Evolutionary conservation across 2,329 filamentous ascomycete genomes (phyloP).

Genomic region (Pleurostoma richardsiae): DNA sequence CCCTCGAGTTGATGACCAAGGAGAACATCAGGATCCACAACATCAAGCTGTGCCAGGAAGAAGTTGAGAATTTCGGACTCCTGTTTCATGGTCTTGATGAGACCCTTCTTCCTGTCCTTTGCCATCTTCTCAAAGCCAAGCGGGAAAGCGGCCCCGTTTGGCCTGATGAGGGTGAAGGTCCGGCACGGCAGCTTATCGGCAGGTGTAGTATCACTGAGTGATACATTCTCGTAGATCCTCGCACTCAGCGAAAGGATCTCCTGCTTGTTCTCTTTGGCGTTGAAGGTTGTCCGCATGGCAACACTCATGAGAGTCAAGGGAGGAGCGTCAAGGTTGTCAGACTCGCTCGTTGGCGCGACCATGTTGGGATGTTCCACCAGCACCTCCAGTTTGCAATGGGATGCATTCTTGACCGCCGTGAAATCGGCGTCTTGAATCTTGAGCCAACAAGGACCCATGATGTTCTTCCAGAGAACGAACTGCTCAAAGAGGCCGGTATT

Average conservation of each 20-base stretch:
- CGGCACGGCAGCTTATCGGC: slow-evolving; percentile 85
- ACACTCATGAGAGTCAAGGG: slow-evolving; percentile 96
- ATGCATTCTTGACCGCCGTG: slow-evolving; percentile 79
- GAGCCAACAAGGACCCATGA: slow-evolving; percentile 98
- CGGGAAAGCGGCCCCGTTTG: slow-evolving; percentile 70
- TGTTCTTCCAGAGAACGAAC: slow-evolving; percentile 97
- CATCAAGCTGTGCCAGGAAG: slow-evolving; percentile 83
- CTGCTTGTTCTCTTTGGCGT: slow-evolving; percentile 90
- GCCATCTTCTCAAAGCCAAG: slow-evolving; percentile 78
- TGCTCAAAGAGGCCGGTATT: slow-evolving; percentile 96
- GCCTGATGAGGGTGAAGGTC: slow-evolving; percentile 88
- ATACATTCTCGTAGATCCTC: slow-evolving; percentile 87
- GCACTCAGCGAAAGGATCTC: slow-evolving; percentile 90
- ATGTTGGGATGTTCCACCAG: slow-evolving; percentile 72
- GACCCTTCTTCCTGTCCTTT: slow-evolving; percentile 66
- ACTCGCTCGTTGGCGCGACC: slow-evolving; percentile 68
- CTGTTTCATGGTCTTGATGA: slow-evolving; percentile 74
- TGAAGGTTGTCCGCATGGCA: slow-evolving; percentile 81
- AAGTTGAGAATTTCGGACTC: slow-evolving; percentile 82
- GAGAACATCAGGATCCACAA: slow-evolving; percentile 87
- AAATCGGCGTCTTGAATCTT: slow-evolving; percentile 86
- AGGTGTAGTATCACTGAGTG: slow-evolving; percentile 79
- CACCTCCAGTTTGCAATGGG: slow-evolving; percentile 94
- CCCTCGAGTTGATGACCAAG: slow-evolving; percentile 96
- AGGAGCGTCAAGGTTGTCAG: slow-evolving; percentile 76